Percentiles rank a stretch among this genome's conserved stretches.
Conservation (phyloP, 2,329 filamentous ascomycete species). For the Neopestalotiopsis sp. region DNA sequence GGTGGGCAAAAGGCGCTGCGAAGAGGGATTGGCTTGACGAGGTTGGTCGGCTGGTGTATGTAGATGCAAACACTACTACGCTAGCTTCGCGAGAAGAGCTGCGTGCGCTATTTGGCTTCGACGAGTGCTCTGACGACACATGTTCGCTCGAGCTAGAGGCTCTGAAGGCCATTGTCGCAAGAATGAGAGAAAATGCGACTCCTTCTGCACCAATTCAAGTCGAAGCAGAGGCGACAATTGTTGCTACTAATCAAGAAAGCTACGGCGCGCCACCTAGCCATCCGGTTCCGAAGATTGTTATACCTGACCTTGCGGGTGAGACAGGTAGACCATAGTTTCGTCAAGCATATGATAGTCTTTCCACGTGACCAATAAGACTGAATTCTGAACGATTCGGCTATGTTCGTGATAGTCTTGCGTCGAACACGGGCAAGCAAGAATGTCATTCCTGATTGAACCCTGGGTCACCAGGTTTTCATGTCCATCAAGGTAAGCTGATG, state of each 20-base stretch:
- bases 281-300: not conserved
- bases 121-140: not conserved
- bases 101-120: conserved; percentile 10
- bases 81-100: conserved; percentile 6
- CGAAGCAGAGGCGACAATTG: not conserved
- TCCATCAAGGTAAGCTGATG: not conserved
- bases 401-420: not conserved
- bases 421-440: too few species aligned
- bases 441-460: too few species aligned
- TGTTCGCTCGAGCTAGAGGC: conserved; percentile 10
- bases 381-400: not conserved
- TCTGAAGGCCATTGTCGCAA: not conserved
- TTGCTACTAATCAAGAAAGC: not conserved
- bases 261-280: not conserved
- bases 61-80: not conserved
- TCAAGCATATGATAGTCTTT: not conserved
- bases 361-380: not conserved
- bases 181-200: not conserved
- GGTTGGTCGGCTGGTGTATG: not conserved
- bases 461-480: too few species aligned
- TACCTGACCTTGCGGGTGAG: not conserved
- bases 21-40: conserved; percentile 4
- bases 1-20: not conserved
- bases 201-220: not conserved
- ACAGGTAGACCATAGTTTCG: not conserved